Conservation (phyloP, 2,329 filamentous ascomycete species). For the Neoarthrinium moseri region DNA sequence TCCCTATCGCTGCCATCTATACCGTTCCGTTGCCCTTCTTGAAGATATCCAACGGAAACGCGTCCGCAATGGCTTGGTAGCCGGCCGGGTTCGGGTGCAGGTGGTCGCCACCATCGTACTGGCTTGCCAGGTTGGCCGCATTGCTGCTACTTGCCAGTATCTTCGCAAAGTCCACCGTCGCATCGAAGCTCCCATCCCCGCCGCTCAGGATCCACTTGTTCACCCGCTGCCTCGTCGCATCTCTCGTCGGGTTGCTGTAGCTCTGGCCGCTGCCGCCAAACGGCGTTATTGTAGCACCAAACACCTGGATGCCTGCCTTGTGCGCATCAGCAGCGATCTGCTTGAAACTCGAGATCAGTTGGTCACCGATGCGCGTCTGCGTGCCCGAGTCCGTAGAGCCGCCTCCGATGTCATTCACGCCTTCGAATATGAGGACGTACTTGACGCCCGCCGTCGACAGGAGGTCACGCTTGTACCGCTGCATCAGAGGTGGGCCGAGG, state of each 20-base stretch:
- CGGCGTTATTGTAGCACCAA: conserved; percentile 66
- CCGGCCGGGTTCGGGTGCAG: conserved; percentile 61
- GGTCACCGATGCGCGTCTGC: conserved; percentile 48
- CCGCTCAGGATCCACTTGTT: conserved; percentile 60
- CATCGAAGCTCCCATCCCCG: conserved; percentile 52
- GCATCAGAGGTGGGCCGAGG: conserved; percentile 59
- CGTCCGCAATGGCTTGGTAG: conserved; percentile 58
- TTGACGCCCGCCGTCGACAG: conserved; percentile 54
- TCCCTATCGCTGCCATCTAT: background rate
- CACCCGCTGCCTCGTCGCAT: conserved; percentile 54
- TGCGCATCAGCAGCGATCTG: conserved; percentile 57
- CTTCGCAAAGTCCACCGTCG: conserved; percentile 61
- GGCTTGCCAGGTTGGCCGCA: conserved; percentile 43
- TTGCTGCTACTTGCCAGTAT: conserved; percentile 50
- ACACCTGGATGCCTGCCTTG: conserved; percentile 52
- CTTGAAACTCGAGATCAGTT: conserved; percentile 55
- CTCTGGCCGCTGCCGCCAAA: conserved; percentile 52
- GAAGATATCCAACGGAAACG: conserved; percentile 59
- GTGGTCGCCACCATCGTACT: conserved; percentile 63
- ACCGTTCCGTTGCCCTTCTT: background rate
- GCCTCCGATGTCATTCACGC: conserved; percentile 67
- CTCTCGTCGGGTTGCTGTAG: conserved; percentile 54
- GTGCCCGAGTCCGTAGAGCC: conserved; percentile 40
- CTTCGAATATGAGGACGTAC: conserved; percentile 66
- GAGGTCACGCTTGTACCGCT: conserved; percentile 63